Percentiles rank a stretch among this genome's conserved stretches.
These are phyloP conservation scores for Gossypium schwendimanii DNA, from an alignment of 441 rosid genomes.

Conservation along the genomic window DNA sequence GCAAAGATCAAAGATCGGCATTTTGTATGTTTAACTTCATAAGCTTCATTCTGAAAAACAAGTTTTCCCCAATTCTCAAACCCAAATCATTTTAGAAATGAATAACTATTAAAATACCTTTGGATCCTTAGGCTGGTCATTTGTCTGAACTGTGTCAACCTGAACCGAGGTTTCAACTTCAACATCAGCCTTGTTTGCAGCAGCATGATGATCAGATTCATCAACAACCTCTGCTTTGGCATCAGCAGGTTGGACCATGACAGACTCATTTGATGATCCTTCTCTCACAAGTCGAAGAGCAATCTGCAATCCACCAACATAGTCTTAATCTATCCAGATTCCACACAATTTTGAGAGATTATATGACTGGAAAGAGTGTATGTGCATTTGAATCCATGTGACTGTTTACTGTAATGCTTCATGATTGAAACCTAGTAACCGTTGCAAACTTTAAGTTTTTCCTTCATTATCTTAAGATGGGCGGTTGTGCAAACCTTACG, in stretches of 20 bases:
- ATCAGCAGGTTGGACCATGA: slow-evolving; percentile 24
- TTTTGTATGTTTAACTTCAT: background rate
- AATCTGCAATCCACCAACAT: slow-evolving; percentile 43
- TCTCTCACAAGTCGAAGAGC: slow-evolving; percentile 81
- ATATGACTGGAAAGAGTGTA: background rate
- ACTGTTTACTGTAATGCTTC: background rate
- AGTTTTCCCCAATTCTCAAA: background rate
- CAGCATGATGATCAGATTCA: slow-evolving; percentile 22
- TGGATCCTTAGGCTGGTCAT: slow-evolving; percentile 24
- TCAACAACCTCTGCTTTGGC: slow-evolving; percentile 23
- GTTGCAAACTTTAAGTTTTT: background rate
- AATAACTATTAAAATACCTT: slow-evolving; percentile 27
- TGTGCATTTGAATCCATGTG: background rate
- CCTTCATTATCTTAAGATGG: background rate
- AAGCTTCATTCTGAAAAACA: background rate
- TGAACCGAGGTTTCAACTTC: slow-evolving; percentile 26
- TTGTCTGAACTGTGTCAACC: slow-evolving; percentile 17
- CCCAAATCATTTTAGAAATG: background rate
- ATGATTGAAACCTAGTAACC: background rate
- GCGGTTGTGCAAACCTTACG: slow-evolving; percentile 62
- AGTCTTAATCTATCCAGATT: slow-evolving; percentile 1
- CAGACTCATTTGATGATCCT: slow-evolving; percentile 46
- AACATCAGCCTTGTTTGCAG: slow-evolving; percentile 18
- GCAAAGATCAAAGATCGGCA: background rate
- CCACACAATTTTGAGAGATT: background rate